Evolutionary conservation across 139 green algal species (phyloP).

Genomic region (Coelastrella sp.): DNA sequence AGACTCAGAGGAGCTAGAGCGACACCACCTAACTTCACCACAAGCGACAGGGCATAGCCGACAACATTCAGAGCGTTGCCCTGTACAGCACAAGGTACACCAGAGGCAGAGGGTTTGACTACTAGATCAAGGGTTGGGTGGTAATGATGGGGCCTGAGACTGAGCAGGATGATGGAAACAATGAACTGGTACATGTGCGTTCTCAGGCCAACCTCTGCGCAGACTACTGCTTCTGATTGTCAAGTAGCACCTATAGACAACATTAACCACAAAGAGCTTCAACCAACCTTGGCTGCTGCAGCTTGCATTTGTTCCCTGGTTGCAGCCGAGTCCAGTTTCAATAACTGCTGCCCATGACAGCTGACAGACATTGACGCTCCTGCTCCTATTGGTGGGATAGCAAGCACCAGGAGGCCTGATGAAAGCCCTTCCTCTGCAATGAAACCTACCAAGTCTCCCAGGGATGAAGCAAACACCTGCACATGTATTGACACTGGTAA

Average conservation of each 20-base stretch:
- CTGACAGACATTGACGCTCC: too few relatives aligned
- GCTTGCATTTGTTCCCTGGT: conserved; percentile 16
- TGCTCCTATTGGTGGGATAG: background rate
- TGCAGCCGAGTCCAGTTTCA: conserved; percentile 5
- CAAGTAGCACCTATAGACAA: background rate
- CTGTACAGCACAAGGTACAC: conserved; percentile 11
- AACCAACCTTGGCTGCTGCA: background rate
- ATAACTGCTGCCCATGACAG: background rate
- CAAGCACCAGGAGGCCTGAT: background rate
- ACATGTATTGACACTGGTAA: too few relatives aligned
- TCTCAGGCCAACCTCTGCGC: background rate
- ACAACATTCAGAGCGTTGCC: background rate
- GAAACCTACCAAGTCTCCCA: background rate
- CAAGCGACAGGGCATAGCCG: background rate
- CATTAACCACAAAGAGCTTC: too few relatives aligned
- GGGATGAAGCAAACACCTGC: background rate
- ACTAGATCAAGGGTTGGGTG: too few relatives aligned
- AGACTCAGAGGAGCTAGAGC: background rate
- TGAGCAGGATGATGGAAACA: too few relatives aligned
- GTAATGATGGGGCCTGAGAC: too few relatives aligned
- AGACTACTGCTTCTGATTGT: background rate
- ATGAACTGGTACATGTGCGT: background rate
- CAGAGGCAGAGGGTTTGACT: too few relatives aligned
- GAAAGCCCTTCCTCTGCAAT: background rate
- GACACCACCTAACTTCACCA: conserved; percentile 4